These are phyloP conservation scores for Sporothrix dimorphospora DNA, from an alignment of 2,329 filamentous ascomycete species.

Conservation along the genomic window DNA sequence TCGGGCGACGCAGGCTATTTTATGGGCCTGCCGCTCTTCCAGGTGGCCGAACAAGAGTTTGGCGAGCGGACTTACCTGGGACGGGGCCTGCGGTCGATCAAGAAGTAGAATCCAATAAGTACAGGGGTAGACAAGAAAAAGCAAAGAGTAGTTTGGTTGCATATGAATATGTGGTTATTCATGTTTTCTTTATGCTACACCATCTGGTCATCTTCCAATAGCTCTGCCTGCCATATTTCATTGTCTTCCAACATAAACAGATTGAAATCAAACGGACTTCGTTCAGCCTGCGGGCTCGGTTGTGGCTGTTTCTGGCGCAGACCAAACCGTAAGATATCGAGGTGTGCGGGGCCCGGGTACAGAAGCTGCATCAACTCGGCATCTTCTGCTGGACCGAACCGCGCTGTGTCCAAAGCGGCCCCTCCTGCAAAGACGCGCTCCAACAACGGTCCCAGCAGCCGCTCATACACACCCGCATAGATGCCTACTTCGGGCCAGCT, in stretches of 20 bases:
- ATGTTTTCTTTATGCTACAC: background rate
- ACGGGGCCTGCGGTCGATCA: slow-evolving; percentile 31
- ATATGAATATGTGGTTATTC: no score
- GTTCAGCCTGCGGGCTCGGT: slow-evolving; percentile 16
- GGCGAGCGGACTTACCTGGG: slow-evolving; percentile 36
- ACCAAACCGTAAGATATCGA: slow-evolving; percentile 29
- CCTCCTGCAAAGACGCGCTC: slow-evolving; percentile 37
- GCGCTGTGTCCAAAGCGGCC: background rate
- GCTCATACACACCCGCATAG: slow-evolving; percentile 35
- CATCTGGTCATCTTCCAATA: slow-evolving; percentile 6
- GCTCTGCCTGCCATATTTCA: background rate
- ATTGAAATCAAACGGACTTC: slow-evolving; percentile 31
- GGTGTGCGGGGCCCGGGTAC: slow-evolving; percentile 32
- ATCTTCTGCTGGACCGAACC: slow-evolving; percentile 32
- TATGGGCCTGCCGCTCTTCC: slow-evolving; percentile 36
- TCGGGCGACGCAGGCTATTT: slow-evolving; percentile 31
- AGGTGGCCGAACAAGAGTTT: slow-evolving; percentile 36
- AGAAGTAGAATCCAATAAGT: slow-evolving; percentile 21
- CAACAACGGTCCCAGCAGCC: slow-evolving; percentile 39
- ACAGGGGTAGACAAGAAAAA: background rate
- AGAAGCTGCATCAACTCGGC: slow-evolving; percentile 33
- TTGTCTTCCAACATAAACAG: slow-evolving; percentile 30
- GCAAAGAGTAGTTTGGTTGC: background rate
- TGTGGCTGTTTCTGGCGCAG: slow-evolving; percentile 25
- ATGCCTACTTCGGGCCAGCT: slow-evolving; percentile 41